Conservation (phyloP, 208 protist species). For the Trypanosoma brucei region DNA sequence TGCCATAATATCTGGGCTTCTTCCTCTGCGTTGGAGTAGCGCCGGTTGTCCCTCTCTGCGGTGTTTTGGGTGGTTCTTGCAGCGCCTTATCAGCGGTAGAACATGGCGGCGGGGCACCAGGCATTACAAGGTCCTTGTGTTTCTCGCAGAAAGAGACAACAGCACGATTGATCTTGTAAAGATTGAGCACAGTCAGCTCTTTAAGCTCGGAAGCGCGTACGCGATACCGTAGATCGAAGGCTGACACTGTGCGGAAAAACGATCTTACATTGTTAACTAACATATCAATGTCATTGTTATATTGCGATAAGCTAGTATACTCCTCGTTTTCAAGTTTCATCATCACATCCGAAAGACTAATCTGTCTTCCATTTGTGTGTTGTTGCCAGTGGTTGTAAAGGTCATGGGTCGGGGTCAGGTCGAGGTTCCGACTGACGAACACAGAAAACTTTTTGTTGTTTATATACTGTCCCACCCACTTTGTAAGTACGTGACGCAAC, state of each 20-base stretch:
- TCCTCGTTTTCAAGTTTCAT: conserved; percentile 69
- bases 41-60: too few relatives aligned
- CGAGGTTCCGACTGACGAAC: conserved; percentile 60
- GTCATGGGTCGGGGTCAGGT: conserved; percentile 43
- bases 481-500: conserved; percentile 71
- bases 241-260: conserved; percentile 69
- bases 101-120: conserved; percentile 21
- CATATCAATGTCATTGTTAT: conserved; percentile 77
- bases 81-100: neutral
- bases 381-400: conserved; percentile 57
- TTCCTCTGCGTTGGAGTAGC: too few relatives aligned
- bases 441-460: conserved; percentile 51
- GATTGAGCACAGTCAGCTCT: conserved; percentile 66
- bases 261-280: conserved; percentile 72
- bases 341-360: conserved; percentile 67
- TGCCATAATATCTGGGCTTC: too few relatives aligned
- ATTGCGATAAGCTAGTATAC: conserved; percentile 84
- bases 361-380: conserved; percentile 43
- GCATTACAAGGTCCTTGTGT: conserved; percentile 54
- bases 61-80: neutral
- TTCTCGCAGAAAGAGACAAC: conserved; percentile 80
- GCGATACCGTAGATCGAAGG: conserved; percentile 56
- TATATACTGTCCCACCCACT: conserved; percentile 76
- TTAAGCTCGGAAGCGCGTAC: conserved; percentile 73
- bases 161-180: conserved; percentile 76